A percentile compares a stretch with the other conserved stretches of the same genome.
These are phyloP conservation scores for Berkeleyomyces rouxiae DNA, from an alignment of 2,329 filamentous ascomycete genomes.

Conservation along the genomic window DNA sequence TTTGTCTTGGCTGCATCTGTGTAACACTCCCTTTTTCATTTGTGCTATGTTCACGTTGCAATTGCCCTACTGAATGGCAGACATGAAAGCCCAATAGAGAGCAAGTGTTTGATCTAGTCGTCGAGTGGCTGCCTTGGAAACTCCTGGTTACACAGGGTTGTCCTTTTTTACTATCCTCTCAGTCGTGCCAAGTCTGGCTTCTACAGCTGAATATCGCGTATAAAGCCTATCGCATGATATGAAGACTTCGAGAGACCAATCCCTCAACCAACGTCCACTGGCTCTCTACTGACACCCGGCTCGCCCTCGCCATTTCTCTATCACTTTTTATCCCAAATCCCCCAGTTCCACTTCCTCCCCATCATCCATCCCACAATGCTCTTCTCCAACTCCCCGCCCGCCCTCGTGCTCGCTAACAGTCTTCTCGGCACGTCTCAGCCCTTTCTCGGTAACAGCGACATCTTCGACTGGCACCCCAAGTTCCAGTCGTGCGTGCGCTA, in stretches of 20 bases:
- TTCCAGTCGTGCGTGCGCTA: constrained; percentile 82
- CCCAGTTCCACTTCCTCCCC: not conserved
- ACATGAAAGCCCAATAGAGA: not conserved
- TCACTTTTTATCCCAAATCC: too few species aligned
- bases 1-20: not conserved
- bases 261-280: too few species aligned
- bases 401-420: not conserved
- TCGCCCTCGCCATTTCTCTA: too few species aligned
- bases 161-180: too few species aligned
- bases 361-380: not conserved
- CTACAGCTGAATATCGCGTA: too few species aligned
- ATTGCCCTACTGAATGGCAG: not conserved
- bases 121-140: not conserved
- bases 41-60: not conserved
- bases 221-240: too few species aligned
- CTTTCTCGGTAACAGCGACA: constrained; percentile 38
- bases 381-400: not conserved
- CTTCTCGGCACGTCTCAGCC: constrained; percentile 2
- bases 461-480: constrained; percentile 83
- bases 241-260: too few species aligned
- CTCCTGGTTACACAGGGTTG: not conserved
- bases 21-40: not conserved
- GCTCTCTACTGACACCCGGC: too few species aligned
- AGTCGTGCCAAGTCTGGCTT: too few species aligned
- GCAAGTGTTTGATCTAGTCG: not conserved